phyloP scores from a whole-genome alignment of 23 red algal genomes.

The Gracilaria vermiculophylla region DNA sequence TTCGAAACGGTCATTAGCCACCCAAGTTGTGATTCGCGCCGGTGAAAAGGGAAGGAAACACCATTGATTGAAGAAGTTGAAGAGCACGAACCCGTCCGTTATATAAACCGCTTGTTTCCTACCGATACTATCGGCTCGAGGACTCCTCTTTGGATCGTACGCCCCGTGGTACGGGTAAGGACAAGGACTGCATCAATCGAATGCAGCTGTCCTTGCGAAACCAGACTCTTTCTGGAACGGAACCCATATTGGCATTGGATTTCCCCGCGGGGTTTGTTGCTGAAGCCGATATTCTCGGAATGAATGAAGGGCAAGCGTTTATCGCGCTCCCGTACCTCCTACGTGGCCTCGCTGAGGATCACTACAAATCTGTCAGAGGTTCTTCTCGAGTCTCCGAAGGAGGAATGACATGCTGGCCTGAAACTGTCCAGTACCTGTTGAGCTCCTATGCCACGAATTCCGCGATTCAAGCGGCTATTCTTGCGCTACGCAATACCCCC shows the following conservation, averaged over 20 bases:
- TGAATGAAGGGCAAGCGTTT: constrained; percentile 25
- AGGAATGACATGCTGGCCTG: too few relatives aligned
- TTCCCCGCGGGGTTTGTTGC: neutral
- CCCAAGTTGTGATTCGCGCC: too few relatives aligned
- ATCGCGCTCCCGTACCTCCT: constrained; percentile 5
- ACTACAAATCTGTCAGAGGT: neutral
- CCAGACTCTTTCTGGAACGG: neutral
- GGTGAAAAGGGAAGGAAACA: too few relatives aligned
- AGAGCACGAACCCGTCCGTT: too few relatives aligned
- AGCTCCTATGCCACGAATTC: neutral
- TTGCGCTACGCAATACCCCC: neutral
- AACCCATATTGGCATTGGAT: constrained; percentile 11
- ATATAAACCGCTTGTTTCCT: neutral
- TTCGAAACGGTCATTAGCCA: too few relatives aligned
- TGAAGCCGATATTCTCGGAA: neutral
- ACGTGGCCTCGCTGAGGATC: neutral
- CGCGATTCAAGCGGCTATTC: neutral
- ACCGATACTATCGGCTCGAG: neutral
- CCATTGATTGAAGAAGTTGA: too few relatives aligned
- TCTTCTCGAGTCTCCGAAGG: too few relatives aligned
- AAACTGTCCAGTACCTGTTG: too few relatives aligned
- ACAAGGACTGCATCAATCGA: neutral
- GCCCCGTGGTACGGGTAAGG: constrained; percentile 10
- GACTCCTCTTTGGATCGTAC: too few relatives aligned
- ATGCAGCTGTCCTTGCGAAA: neutral